Evolutionary conservation across 192 early-diverging fungal genomes (phyloP).

Genomic region (Rhizoclosmatium sp.): DNA sequence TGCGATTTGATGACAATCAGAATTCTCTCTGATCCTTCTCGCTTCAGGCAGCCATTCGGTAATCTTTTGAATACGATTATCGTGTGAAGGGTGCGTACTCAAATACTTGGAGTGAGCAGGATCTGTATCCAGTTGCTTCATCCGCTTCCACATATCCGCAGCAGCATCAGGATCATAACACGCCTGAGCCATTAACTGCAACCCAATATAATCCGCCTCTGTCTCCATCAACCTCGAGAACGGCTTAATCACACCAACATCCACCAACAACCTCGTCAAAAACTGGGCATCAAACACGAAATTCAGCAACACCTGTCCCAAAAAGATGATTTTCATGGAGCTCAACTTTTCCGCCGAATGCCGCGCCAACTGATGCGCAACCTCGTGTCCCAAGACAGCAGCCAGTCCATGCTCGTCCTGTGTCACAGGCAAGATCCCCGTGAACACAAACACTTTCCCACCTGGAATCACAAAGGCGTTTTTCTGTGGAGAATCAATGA

Average conservation of each 20-base stretch:
- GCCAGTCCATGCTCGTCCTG: slow-evolving; percentile 88
- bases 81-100: slow-evolving; percentile 85
- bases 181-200: slow-evolving; percentile 88
- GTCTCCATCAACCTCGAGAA: slow-evolving; percentile 88
- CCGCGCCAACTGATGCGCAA: slow-evolving; percentile 90
- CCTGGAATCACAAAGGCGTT: slow-evolving; percentile 97
- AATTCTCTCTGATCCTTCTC: slow-evolving; percentile 50
- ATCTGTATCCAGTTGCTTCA: slow-evolving; percentile 62
- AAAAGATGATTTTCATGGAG: slow-evolving; percentile 66
- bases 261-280: slow-evolving; percentile 68
- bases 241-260: slow-evolving; percentile 81
- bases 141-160: slow-evolving; percentile 82
- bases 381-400: slow-evolving; percentile 93
- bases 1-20: slow-evolving; percentile 54
- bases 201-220: slow-evolving; percentile 91
- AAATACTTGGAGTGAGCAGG: slow-evolving; percentile 68
- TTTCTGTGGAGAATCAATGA: slow-evolving; percentile 78
- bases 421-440: slow-evolving; percentile 85
- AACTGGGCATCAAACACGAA: slow-evolving; percentile 75
- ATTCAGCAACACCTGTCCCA: slow-evolving; percentile 66
- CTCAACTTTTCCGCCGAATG: slow-evolving; percentile 92
- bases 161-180: slow-evolving; percentile 90
- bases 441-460: slow-evolving; percentile 91
- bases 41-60: slow-evolving; percentile 73
- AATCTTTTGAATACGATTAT: slow-evolving; percentile 64